These are phyloP conservation scores for Thielaviopsis populi DNA, from an alignment of 2,329 filamentous ascomycete genomes.

Conservation along the genomic window DNA sequence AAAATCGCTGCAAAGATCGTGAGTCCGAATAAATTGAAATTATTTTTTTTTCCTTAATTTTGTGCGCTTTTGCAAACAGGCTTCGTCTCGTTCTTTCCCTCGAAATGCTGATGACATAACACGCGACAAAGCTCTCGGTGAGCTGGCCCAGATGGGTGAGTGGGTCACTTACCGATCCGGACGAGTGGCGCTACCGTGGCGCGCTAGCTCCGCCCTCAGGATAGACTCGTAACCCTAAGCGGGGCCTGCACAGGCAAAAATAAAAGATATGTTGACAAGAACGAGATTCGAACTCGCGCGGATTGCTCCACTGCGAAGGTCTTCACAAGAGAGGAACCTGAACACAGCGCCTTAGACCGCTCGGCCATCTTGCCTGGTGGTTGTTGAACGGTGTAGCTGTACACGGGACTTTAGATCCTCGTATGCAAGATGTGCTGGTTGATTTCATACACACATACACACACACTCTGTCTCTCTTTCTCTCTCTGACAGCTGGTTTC, in stretches of 20 bases:
- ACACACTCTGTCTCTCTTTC: too few species aligned
- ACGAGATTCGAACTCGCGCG: conserved; percentile 12
- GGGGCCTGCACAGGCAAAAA: too few species aligned
- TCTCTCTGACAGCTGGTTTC: too few species aligned
- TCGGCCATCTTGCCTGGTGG: conserved; percentile 11
- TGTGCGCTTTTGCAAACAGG: background rate
- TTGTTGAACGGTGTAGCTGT: background rate
- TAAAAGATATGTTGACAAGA: conserved; percentile 7
- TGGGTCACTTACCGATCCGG: background rate
- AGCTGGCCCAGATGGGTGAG: background rate
- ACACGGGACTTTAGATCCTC: background rate
- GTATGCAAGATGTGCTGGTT: too few species aligned
- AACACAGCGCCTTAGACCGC: conserved; percentile 13
- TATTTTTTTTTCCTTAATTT: background rate
- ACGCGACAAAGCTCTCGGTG: background rate
- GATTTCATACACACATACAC: too few species aligned
- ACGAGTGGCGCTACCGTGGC: background rate
- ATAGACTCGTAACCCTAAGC: background rate
- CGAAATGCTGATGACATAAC: background rate
- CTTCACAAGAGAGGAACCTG: background rate
- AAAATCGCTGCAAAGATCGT: background rate
- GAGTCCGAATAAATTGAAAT: background rate
- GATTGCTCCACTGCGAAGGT: conserved; percentile 11
- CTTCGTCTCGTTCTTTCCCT: background rate
- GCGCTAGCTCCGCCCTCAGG: background rate